Percentiles rank a stretch among this genome's conserved stretches.
Conservation (phyloP, 805 yeast species). For the Nakazawaea pomicola region DNA sequence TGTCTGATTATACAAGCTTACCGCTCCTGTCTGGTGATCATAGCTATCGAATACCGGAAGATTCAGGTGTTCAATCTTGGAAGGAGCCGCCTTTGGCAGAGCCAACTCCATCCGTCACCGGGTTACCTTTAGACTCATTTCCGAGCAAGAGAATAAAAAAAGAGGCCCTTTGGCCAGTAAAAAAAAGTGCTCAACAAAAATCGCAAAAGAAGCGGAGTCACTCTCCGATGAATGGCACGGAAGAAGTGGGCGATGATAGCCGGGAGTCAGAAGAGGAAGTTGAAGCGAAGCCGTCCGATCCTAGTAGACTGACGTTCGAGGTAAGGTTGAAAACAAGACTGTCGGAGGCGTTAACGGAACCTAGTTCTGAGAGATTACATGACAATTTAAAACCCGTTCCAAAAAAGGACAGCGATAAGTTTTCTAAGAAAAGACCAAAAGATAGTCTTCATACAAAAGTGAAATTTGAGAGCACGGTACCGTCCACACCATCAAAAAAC, state of each 20-base stretch:
- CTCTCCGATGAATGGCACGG: neutral
- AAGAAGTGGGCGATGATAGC: neutral
- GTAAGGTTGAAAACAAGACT: conserved; percentile 25
- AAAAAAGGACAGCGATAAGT: conserved; percentile 17
- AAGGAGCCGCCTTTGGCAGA: conserved; percentile 55
- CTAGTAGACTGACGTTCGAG: conserved; percentile 16
- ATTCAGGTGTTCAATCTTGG: no score
- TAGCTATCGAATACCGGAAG: no score
- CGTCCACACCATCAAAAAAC: conserved; percentile 13
- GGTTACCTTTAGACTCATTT: conserved; percentile 63
- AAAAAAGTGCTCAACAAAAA: conserved; percentile 16
- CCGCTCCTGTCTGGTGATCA: no score
- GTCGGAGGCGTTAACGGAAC: conserved; percentile 28
- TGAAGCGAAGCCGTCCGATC: conserved; percentile 15
- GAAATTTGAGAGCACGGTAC: conserved; percentile 7
- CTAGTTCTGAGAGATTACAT: conserved; percentile 24
- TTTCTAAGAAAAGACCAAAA: conserved; percentile 13
- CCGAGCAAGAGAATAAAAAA: conserved; percentile 59
- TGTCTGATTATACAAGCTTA: no score
- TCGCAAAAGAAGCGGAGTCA: neutral
- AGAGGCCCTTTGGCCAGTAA: conserved; percentile 49
- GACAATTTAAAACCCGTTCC: conserved; percentile 12
- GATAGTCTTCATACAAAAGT: neutral
- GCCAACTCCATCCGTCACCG: conserved; percentile 60
- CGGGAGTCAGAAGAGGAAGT: conserved; percentile 15